Evolutionary conservation across 768 basidiomycete genomes (phyloP), one percentile per base, ranked within the genome.

Genomic region (Tephrocybe sp.): DNA sequence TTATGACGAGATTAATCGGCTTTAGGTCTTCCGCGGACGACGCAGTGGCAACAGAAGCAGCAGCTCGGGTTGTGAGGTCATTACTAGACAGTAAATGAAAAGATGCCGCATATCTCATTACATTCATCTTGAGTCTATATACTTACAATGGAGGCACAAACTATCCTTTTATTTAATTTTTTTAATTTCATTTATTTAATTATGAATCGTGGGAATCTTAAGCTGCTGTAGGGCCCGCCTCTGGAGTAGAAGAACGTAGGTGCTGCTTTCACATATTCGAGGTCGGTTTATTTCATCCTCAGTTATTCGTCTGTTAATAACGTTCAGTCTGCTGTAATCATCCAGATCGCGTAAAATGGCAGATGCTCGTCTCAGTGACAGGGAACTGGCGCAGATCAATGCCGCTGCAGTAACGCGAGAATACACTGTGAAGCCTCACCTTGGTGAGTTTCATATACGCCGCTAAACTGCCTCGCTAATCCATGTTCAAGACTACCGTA

Each of bases 371-470:
- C 68, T 90, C 45, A 85, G 74, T 63, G 84, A 90, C 67, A 76
- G 68, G 57, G 88, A 91, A 65, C 68, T 91, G 61, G 86, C 88
- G 48, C 78, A 81, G 45, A 85, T 92, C 66, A 92, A 92, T 66
- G 89, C 89, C 45, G 89, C 91, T 43, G 92, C 92, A 31, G 92
- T 92, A 44, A 92, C 91, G 45, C 83, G 79, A 63, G 86, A 92
- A 71, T 94, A 90, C 72, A 84, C 82, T 60, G 90, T 94, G 56
- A 79, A 94, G 61, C 92, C 92, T 52, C 89, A 92, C 71, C 77
- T 95, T 57, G 92, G 92, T 92, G 65, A 59, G 80, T 70, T 59
- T 20, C 52, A 35, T 53, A 41, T 51, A 41, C 54, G 50, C 49
- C 60, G 53, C 43, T 38, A 14, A 34, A 12, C 16, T 47, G 51